These are phyloP conservation scores for Fragilaria crotonensis DNA, from an alignment of 108 stramenopile genomes.

Conservation along the genomic window DNA sequence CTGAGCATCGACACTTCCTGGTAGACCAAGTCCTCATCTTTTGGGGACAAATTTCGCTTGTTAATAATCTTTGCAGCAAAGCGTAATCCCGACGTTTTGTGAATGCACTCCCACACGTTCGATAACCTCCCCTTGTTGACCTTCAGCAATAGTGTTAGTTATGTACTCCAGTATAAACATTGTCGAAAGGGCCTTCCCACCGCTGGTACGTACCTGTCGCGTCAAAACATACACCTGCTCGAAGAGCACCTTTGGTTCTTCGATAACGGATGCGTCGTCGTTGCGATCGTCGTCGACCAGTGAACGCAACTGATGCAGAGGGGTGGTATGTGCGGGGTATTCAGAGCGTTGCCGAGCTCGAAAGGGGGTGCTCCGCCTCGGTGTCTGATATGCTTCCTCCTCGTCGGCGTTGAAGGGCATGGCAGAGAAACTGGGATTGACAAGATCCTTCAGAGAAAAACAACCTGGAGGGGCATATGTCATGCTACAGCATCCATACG, in stretches of 20 bases:
- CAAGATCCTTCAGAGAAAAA: background rate
- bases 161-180: too few species aligned
- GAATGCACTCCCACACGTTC: constrained; percentile 2
- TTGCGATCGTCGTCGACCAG: background rate
- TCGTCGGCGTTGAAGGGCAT: background rate
- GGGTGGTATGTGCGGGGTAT: background rate
- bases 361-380: background rate
- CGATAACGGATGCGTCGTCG: background rate
- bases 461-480: background rate
- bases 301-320: background rate
- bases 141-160: too few species aligned
- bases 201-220: constrained; percentile 3
- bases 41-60: constrained; percentile 36
- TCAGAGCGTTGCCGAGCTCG: background rate
- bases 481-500: background rate
- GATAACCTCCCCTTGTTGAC: background rate
- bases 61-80: constrained; percentile 72
- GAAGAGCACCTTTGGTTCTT: background rate
- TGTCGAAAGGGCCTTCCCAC: too few species aligned
- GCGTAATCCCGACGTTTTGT: background rate
- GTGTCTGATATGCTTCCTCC: background rate
- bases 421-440: background rate
- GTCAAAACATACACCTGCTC: constrained; percentile 6
- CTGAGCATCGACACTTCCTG: constrained; percentile 60
- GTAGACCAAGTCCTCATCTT: constrained; percentile 34